Conservation (phyloP, 495 filamentous ascomycete species). For the Penicillium taxi region DNA sequence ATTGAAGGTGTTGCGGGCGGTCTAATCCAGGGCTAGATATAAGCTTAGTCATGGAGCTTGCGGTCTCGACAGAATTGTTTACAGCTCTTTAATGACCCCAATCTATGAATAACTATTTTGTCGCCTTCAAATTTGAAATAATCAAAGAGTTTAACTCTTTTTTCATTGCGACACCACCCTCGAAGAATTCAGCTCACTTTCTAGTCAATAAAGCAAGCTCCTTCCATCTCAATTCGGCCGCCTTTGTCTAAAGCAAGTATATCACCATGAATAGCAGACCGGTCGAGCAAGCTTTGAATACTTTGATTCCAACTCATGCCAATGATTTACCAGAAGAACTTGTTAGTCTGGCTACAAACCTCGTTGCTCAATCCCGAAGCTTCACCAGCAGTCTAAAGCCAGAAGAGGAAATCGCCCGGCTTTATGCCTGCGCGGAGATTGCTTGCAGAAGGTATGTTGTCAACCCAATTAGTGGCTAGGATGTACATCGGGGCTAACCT, state of each 20-base stretch:
- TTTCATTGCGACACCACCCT: too few species aligned
- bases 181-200: neutral
- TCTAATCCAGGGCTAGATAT: slow-evolving; percentile 7
- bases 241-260: slow-evolving; percentile 2
- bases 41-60: slow-evolving; percentile 18
- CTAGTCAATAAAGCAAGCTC: neutral
- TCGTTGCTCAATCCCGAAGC: slow-evolving; percentile 80
- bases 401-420: slow-evolving; percentile 80
- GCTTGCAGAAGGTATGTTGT: slow-evolving; percentile 68
- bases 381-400: slow-evolving; percentile 71
- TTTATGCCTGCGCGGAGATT: slow-evolving; percentile 84
- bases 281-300: slow-evolving; percentile 66
- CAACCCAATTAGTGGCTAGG: too few species aligned
- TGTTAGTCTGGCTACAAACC: slow-evolving; percentile 63
- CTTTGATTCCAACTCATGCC: slow-evolving; percentile 70
- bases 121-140: neutral
- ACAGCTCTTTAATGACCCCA: neutral
- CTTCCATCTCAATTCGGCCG: neutral
- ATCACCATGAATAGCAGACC: slow-evolving; percentile 48
- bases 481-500: neutral
- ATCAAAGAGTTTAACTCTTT: too few species aligned
- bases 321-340: slow-evolving; percentile 66
- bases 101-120: neutral
- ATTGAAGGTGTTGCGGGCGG: slow-evolving; percentile 2
- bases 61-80: slow-evolving; percentile 9